These are phyloP conservation scores for Alliaria petiolata DNA, from an alignment of 345 rosid species.

Conservation along the genomic window DNA sequence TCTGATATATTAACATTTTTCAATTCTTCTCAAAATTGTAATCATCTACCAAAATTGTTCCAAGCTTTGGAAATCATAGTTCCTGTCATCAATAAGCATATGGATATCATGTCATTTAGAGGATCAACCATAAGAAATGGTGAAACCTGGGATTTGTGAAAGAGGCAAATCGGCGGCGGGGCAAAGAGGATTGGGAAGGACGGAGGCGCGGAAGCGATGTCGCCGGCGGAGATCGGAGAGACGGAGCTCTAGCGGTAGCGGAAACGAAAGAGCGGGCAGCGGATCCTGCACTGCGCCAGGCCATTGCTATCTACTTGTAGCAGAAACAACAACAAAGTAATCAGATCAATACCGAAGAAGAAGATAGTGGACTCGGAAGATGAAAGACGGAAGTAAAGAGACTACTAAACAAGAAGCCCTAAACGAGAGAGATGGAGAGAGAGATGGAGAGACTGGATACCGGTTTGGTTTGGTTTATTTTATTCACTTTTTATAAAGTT, in stretches of 20 bases:
- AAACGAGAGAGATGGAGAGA: neutral
- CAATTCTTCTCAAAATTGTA: neutral
- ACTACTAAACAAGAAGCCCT: conserved; percentile 20
- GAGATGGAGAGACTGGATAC: neutral
- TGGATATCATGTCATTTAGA: too few species aligned
- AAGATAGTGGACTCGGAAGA: neutral
- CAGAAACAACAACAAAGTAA: neutral
- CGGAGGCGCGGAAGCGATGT: conserved; percentile 61
- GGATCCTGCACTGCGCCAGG: conserved; percentile 45
- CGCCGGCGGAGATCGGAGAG: conserved; percentile 50
- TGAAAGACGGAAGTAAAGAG: conserved; percentile 10
- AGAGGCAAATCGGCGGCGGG: conserved; percentile 71
- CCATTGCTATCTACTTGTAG: conserved; percentile 25
- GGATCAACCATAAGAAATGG: neutral
- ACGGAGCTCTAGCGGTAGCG: conserved; percentile 57
- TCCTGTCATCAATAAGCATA: too few species aligned
- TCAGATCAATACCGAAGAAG: conserved; percentile 16
- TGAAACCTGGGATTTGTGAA: conserved; percentile 59
- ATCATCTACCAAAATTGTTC: neutral
- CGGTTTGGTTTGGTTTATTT: neutral
- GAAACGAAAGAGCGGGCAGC: conserved; percentile 40
- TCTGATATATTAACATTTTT: conserved; percentile 1
- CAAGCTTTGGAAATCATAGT: neutral
- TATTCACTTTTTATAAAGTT: too few species aligned
- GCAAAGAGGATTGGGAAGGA: conserved; percentile 43